Evolutionary conservation across 2,329 filamentous ascomycete genomes (phyloP), one percentile per base, ranked within the genome.

Genomic region (Alternaria solani): DNA sequence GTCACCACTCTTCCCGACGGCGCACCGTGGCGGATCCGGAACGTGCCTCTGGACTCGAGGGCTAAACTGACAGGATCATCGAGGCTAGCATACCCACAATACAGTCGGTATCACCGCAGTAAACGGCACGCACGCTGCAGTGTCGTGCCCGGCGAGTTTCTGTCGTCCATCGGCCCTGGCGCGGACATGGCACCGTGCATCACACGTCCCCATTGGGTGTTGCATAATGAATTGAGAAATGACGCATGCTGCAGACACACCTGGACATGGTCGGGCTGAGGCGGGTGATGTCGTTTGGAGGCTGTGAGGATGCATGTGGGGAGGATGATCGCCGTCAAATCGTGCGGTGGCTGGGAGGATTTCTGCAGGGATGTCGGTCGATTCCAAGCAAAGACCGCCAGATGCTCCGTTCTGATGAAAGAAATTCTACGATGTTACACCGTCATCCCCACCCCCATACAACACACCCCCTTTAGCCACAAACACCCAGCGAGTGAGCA

Each of bases 341-440:
- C 64, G 68, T 42, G 67, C 58, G 62, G 72, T 74, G 72, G 73
- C 71, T 74, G 72, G 72, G 65, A 61, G 64, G 46, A 68, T 69
- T 70, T 67, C 61, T 62, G 59, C 69, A 62, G 58, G 68, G 68
- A 63, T 63, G 41, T 30, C 11, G 41, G 14, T 38, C 42, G 28
- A 49, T 36, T 51, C 36, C 48, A 42, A 52, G 62, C 61, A 38
- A 61, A 58, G 68, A 57, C 67, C 71, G 62, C 65, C 57, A 42
- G 55, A 41, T 61, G 66, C 64, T 44, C 66, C 56, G 57, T 63
- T 57, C 57, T 62, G 51, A 58, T 61, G 67, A 69, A 62, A 55
- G 67, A 70, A 72, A 72, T 72, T 74, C 74, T 74, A 76, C 73
- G 67, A 75, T 64, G 72, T 74, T 74, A 68, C 72, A 75, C 75